Base-by-base conservation (phyloP, 1,139 yeast genomes). In the Suhomyces taliae region DNA sequence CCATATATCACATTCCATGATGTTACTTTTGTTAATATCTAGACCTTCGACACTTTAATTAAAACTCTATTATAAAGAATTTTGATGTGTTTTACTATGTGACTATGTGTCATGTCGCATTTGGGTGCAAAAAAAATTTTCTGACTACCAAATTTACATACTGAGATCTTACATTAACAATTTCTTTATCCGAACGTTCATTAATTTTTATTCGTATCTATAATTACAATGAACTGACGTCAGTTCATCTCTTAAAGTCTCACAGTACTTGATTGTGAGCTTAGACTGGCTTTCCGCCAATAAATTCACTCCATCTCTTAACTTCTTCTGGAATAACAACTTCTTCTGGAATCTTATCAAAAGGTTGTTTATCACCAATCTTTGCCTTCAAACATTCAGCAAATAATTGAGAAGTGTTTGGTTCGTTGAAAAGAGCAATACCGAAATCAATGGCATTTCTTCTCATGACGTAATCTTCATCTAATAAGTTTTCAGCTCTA, bases 391-490 rank as follows among this genome's bases (percentile, higher is more conserved):
- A 79, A 55, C 97, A 89, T 64, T 84, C 76, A 26, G 98, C 91
- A 69, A 95, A 93, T 58, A 95, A 75, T 59, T 84, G 68, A 4
- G 97, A 86, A 32, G 99, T 93, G 66, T 90, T 85, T 55, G 98
- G 97, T 72, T 93, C 99, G 65, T 93, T 93, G 76, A 93, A 91
- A 66, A 93, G 78, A 41, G 99, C 97, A 61, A 93, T 87, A 50
- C 89, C 98, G 67, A 95, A 93, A 70, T 93, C 99, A 72, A 93
- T 95, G 44, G 99, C 98, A 67, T 91, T 93, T 76, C 99, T 86
- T 78, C 99, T 86, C 98, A 93, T 93, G 47, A 91, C 87, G 66
- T 93, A 93, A 71, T 93, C 98, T 68, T 87, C 86, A 61, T 93
- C 98, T 54, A 83, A 72, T 56, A 89, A 78, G 55, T 79, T 73